Evolutionary conservation across 495 filamentous ascomycete species (phyloP), one percentile per base, ranked within the genome.

Genomic region (Daldinia loculata): DNA sequence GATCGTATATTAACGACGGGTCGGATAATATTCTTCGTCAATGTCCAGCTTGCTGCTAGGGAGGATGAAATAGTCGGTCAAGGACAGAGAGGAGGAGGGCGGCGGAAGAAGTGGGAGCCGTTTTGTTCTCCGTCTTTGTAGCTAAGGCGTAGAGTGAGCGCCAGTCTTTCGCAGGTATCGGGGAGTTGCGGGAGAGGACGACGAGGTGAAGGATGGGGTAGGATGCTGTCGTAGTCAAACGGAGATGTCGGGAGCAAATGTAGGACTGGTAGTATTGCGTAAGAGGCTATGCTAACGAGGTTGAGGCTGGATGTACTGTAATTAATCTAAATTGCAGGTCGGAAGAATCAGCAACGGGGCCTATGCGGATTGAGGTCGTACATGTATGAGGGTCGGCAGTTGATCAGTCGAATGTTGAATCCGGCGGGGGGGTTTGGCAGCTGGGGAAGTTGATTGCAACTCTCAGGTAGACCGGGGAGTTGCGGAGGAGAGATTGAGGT

Each of bases 41-140:
- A 60, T 32, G 63, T 52, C 59, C 29, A 59, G 39, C 50, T 69
- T 57, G 58, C 63, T 80, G 26, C 63, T 84, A 84, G 73, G 82
- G 82, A 73, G 82, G 82, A 61, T 84, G 79, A 65, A 81, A 84
- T 53, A 84, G 80, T 75, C 76, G 77, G 56, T 81, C 81, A 75
- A 83, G 79, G 72, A 81, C 74, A 66, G 78, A 80, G 66, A 83
- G 81, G 74, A 83, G 71, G 63, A 73, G 80, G 70, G 75, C 70
- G 71, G 79, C 75, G 81, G 80, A 80, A 70, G 81, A 77, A 70
- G 78, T 78, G 67, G 75, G 80, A 76, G 74, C 73, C 76, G 80
- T 79, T 79, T 77, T 79, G 77, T 68, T 71, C 70, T 83, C 78
- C 80, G 78, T 81, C 75, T 77, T 81, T 67, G 75, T 69, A 71